phyloP scores from a whole-genome alignment of 2,329 filamentous ascomycete species.

The Botrytis porri region DNA sequence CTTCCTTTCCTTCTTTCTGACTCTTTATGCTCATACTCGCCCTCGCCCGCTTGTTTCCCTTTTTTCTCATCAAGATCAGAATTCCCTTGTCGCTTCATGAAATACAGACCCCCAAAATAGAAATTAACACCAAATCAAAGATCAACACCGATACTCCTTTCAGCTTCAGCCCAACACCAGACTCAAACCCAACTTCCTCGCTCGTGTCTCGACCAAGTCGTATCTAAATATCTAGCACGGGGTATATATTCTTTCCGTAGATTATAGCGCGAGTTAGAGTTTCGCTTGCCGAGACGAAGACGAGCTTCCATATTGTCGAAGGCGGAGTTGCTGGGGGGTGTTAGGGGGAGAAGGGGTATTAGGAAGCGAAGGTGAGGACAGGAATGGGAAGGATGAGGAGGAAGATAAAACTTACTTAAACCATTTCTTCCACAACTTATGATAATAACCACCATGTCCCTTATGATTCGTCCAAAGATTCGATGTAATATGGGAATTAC shows the following conservation, averaged over 20 bases:
- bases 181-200: background rate
- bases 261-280: background rate
- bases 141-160: background rate
- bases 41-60: rapidly evolving
- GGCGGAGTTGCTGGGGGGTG: constrained; percentile 21
- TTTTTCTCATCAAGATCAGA: background rate
- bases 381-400: background rate
- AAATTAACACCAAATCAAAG: background rate
- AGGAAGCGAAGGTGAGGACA: too few species aligned
- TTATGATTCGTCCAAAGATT: constrained; percentile 31
- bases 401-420: constrained; percentile 22
- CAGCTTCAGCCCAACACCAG: background rate
- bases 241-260: background rate
- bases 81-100: background rate
- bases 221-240: background rate
- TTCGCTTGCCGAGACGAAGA: constrained; percentile 11
- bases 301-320: constrained; percentile 30
- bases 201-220: background rate
- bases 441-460: constrained; percentile 28
- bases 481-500: constrained; percentile 14
- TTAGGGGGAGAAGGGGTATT: background rate
- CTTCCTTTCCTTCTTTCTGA: too few species aligned
- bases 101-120: rapidly evolving
- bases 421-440: constrained; percentile 35
- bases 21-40: too few species aligned